Percentiles rank a stretch among this genome's conserved stretches.
phyloP scores from a whole-genome alignment of 2,329 filamentous ascomycete species.

The Huntiella omanensis region DNA sequence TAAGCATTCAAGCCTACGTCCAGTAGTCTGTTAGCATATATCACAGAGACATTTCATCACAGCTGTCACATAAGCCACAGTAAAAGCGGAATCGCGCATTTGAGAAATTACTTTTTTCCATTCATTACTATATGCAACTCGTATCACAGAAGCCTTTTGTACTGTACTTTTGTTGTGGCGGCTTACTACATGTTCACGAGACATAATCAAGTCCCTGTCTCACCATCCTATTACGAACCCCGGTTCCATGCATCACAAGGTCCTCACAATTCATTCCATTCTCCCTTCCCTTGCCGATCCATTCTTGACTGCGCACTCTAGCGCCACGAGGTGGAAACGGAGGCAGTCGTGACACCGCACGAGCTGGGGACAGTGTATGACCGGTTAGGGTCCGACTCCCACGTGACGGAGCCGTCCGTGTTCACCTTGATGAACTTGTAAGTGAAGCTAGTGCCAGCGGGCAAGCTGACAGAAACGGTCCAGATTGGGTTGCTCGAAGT shows the following conservation, averaged over 20 bases:
- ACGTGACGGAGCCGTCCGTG: conserved; percentile 29
- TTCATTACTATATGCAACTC: too few species aligned
- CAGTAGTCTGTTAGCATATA: too few species aligned
- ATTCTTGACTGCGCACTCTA: neutral
- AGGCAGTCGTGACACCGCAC: conserved; percentile 9
- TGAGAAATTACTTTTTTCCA: too few species aligned
- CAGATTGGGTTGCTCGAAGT: conserved; percentile 34
- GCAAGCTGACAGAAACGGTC: conserved; percentile 30
- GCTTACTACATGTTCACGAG: too few species aligned
- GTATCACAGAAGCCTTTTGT: too few species aligned
- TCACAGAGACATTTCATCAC: too few species aligned
- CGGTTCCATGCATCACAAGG: neutral
- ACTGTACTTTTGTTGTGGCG: too few species aligned
- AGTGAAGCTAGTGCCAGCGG: conserved; percentile 31
- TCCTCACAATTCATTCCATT: neutral
- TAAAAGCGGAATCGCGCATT: too few species aligned
- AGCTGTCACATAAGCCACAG: too few species aligned
- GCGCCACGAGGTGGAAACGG: conserved; percentile 8
- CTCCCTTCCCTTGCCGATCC: neutral
- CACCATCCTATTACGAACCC: too few species aligned
- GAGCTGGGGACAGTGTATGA: conserved; percentile 16
- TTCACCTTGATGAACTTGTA: conserved; percentile 44
- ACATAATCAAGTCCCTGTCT: too few species aligned
- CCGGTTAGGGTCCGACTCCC: conserved; percentile 36
- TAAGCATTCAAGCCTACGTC: too few species aligned